A percentile compares a stretch with the other conserved stretches of the same genome.
phyloP scores from a whole-genome alignment of 2,329 filamentous ascomycete genomes.

The Microthyrium microscopicum region DNA sequence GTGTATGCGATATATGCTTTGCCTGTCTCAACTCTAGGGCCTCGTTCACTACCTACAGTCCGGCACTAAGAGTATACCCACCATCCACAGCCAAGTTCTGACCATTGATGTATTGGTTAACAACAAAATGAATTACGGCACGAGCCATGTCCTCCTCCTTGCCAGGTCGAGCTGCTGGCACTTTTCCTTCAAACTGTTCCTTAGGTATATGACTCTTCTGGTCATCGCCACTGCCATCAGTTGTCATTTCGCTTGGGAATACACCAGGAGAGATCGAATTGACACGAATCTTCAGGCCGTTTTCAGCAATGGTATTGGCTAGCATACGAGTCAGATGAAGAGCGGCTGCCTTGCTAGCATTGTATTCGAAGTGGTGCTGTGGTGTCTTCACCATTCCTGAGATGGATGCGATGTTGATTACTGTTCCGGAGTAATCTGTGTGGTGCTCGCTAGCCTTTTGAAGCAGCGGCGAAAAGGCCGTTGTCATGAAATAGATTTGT shows the following conservation, averaged over 20 bases:
- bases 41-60: slow-evolving; percentile 4
- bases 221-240: slow-evolving; percentile 31
- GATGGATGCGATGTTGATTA: slow-evolving; percentile 31
- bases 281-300: slow-evolving; percentile 36
- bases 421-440: slow-evolving; percentile 25
- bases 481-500: slow-evolving; percentile 30
- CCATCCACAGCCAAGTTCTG: slow-evolving; percentile 36
- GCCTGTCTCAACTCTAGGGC: background rate
- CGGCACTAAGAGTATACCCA: slow-evolving; percentile 23
- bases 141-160: slow-evolving; percentile 43
- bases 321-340: slow-evolving; percentile 41
- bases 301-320: slow-evolving; percentile 34
- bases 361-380: slow-evolving; percentile 32
- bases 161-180: slow-evolving; percentile 35
- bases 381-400: slow-evolving; percentile 28
- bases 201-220: slow-evolving; percentile 39
- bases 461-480: slow-evolving; percentile 29
- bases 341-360: slow-evolving; percentile 32
- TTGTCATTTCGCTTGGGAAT: slow-evolving; percentile 43
- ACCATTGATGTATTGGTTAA: slow-evolving; percentile 33
- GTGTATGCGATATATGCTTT: background rate
- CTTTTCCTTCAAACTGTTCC: slow-evolving; percentile 31
- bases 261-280: slow-evolving; percentile 41
- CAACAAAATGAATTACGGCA: slow-evolving; percentile 36
- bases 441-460: slow-evolving; percentile 25